Base-by-base conservation (phyloP, 805 yeast genomes). In the Yamadazyma philogaea region DNA sequence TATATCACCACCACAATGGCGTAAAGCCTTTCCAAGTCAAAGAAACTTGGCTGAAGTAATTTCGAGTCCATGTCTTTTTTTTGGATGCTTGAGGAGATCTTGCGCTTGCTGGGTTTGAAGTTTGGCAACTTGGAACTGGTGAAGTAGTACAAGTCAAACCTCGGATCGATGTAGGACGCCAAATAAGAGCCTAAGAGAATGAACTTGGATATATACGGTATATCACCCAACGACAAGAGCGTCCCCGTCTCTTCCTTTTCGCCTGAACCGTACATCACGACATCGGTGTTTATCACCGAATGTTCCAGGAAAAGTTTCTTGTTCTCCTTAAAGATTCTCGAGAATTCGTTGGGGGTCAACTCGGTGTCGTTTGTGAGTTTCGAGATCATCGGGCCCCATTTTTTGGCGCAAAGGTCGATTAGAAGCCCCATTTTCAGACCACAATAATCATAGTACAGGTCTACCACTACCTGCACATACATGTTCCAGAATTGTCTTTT, bases 181-280 rank as follows among this genome's bases (percentile, higher is more conserved):
- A 89, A 64, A 58, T 84, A 90, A 0, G 95, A 82, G 1, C 96
- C 87, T 24, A 88, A 74, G 12, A 89, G 61, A n/a, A 90, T 62
- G 55, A 76, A 87, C 55, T 86, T 84, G 2, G 91, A 75, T 38
- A 77, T 73, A 7, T 55, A 57, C 0, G 90, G 79, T 32, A 86
- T 63, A 49, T 81, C 82, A 39, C 71, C 52, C 12, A 60, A 54
- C 15, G 53, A 47, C 7, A 50, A 51, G 21, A 44, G 43, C 1
- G 54, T 48, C n/a, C 53, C 44, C 4, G 45, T 34, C 10, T 39
- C 41, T 38, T 61, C 68, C 7, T 49, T 56, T 28, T 52, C 49
- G 6, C 48, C 44, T 0, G 63, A 57, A 3, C 43, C 53, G 38
- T 53, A 65, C 33, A 59, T 64, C n/a, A 46, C 36, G 16, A 65